phyloP scores from a whole-genome alignment of 768 basidiomycete genomes.

The Suillus discolor region DNA sequence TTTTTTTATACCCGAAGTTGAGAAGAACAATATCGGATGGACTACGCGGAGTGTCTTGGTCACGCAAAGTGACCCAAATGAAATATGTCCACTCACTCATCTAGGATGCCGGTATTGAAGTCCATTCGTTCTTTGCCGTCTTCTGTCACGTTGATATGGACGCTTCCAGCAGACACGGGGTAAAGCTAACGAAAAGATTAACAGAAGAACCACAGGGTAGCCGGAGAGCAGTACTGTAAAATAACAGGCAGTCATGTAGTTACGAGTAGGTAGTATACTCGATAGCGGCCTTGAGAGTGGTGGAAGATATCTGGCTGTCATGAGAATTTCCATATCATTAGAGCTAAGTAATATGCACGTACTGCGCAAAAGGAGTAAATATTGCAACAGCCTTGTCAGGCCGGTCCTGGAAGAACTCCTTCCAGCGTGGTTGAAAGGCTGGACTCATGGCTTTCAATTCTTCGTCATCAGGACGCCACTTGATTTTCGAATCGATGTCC shows the following conservation, averaged over 20 bases:
- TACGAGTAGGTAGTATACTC: constrained; percentile 9
- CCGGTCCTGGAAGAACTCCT: constrained; percentile 47
- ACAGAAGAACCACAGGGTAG: neutral
- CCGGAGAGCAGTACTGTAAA: constrained; percentile 28
- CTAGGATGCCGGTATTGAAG: constrained; percentile 51
- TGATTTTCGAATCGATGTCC: constrained; percentile 57
- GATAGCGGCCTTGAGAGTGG: neutral
- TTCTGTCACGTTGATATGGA: constrained; percentile 48
- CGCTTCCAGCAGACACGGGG: constrained; percentile 47
- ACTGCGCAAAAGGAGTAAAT: constrained; percentile 47
- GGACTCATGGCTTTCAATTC: constrained; percentile 55
- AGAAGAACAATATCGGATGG: constrained; percentile 28
- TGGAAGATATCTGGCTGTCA: neutral
- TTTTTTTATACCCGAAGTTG: constrained; percentile 29
- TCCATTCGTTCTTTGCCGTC: constrained; percentile 41
- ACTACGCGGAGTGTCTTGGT: constrained; percentile 11
- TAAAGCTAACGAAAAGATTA: constrained; percentile 31
- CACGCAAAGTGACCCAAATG: neutral
- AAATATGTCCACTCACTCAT: constrained; percentile 35
- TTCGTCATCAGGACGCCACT: constrained; percentile 50
- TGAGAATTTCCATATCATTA: neutral
- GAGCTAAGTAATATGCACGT: neutral
- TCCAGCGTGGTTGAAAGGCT: constrained; percentile 51
- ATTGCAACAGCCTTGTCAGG: constrained; percentile 60
- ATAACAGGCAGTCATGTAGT: constrained; percentile 25